A percentile compares a stretch with the other conserved stretches of the same genome.
Conservation (phyloP, 2,329 filamentous ascomycete genomes). For the Lecanosticta acicola region DNA sequence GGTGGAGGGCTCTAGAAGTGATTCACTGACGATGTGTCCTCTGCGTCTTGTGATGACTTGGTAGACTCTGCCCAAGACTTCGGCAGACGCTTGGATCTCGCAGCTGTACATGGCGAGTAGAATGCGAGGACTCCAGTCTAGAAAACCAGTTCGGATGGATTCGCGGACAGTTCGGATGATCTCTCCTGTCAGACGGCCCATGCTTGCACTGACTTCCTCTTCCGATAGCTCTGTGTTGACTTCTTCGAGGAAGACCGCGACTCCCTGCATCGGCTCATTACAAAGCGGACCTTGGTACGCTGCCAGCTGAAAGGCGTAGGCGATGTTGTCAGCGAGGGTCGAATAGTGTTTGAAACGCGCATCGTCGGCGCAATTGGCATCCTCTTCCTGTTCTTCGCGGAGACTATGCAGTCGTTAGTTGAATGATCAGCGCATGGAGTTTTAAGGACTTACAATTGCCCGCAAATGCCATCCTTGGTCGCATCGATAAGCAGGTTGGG, state of each 20-base stretch:
- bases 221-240: constrained; percentile 56
- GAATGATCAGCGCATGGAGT: constrained; percentile 29
- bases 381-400: constrained; percentile 24
- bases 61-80: constrained; percentile 92
- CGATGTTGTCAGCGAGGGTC: constrained; percentile 76
- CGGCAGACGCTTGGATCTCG: constrained; percentile 91
- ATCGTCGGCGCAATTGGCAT: constrained; percentile 3
- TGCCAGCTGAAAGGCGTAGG: constrained; percentile 89
- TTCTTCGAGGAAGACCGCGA: constrained; percentile 85
- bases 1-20: constrained; percentile 88
- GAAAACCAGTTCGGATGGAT: constrained; percentile 75
- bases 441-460: constrained; percentile 57
- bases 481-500: constrained; percentile 86
- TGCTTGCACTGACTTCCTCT: constrained; percentile 56
- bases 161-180: constrained; percentile 84
- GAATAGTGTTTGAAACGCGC: constrained; percentile 20
- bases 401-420: constrained; percentile 21
- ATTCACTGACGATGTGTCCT: constrained; percentile 81
- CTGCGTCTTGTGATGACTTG: constrained; percentile 93
- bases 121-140: constrained; percentile 94
- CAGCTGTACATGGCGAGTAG: constrained; percentile 97
- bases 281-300: constrained; percentile 86
- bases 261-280: constrained; percentile 85
- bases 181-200: constrained; percentile 83
- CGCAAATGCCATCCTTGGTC: constrained; percentile 65